These are phyloP conservation scores for Jacaranda mimosifolia DNA, from an alignment of 257 asterid species.

Conservation along the genomic window DNA sequence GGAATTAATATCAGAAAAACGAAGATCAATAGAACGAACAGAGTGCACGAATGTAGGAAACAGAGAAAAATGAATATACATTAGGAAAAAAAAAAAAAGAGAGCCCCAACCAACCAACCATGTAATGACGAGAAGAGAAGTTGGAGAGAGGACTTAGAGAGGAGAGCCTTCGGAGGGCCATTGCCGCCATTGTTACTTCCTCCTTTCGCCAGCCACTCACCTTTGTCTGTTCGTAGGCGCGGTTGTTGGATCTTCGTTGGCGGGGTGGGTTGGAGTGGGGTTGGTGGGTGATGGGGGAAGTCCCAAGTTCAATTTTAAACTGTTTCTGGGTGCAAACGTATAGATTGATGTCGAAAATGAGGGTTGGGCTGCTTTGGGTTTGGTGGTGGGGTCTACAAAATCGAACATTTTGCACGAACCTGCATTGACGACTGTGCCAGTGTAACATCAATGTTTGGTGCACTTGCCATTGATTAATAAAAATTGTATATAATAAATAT, in stretches of 20 bases:
- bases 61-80: not conserved
- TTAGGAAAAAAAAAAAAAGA: not conserved
- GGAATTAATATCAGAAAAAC: constrained; percentile 10
- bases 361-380: not conserved
- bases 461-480: not conserved
- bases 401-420: constrained; percentile 12
- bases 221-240: not conserved
- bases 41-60: not conserved
- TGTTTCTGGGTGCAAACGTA: too few species aligned
- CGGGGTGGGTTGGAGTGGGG: constrained; percentile 29
- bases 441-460: not conserved
- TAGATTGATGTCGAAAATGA: not conserved
- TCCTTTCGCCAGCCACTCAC: constrained; percentile 1
- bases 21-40: constrained; percentile 23
- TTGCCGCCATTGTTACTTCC: constrained; percentile 52
- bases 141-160: constrained; percentile 48
- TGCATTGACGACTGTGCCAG: not conserved
- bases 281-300: constrained; percentile 38
- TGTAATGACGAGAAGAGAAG: constrained; percentile 51
- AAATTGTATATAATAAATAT: too few species aligned
- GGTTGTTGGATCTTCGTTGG: constrained; percentile 15
- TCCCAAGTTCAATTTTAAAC: not conserved
- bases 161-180: constrained; percentile 80
- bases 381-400: not conserved
- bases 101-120: constrained; percentile 45